These are phyloP conservation scores for Tolypocladium amazonense DNA, from an alignment of 2,329 filamentous ascomycete genomes.

Conservation along the genomic window DNA sequence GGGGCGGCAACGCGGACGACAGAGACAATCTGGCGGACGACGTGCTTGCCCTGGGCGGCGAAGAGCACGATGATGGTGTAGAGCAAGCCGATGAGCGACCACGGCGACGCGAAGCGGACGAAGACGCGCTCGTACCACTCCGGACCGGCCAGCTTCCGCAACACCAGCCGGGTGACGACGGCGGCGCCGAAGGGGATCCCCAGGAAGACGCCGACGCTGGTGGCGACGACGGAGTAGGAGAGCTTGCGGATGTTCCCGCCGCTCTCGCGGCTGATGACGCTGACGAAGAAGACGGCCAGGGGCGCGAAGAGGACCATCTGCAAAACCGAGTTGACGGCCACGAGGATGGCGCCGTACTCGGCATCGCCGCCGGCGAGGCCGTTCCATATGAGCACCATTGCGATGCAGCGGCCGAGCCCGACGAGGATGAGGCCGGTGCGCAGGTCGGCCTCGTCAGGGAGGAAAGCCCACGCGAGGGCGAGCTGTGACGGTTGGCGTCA, in stretches of 20 bases:
- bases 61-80: conserved; percentile 85
- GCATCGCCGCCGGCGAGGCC: conserved; percentile 57
- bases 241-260: conserved; percentile 15
- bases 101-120: conserved; percentile 58
- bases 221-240: conserved; percentile 60
- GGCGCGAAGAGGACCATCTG: conserved; percentile 68
- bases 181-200: conserved; percentile 76
- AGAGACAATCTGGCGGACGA: conserved; percentile 73
- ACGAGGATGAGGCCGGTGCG: conserved; percentile 68
- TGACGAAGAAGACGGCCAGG: conserved; percentile 57
- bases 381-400: conserved; percentile 78
- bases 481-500: conserved; percentile 31
- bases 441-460: conserved; percentile 46
- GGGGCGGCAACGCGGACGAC: conserved; percentile 75
- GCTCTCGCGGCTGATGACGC: conserved; percentile 47
- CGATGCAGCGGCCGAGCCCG: conserved; percentile 75
- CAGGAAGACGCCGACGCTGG: conserved; percentile 74
- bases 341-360: conserved; percentile 76
- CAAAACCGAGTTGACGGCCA: conserved; percentile 63
- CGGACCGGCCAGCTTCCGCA: conserved; percentile 44
- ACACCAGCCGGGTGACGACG: conserved; percentile 57
- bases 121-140: conserved; percentile 60
- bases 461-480: conserved; percentile 56
- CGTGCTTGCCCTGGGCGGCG: conserved; percentile 65
- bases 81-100: conserved; percentile 70